phyloP scores from a whole-genome alignment of 495 filamentous ascomycete genomes.

The Lentithecium fluviatile region DNA sequence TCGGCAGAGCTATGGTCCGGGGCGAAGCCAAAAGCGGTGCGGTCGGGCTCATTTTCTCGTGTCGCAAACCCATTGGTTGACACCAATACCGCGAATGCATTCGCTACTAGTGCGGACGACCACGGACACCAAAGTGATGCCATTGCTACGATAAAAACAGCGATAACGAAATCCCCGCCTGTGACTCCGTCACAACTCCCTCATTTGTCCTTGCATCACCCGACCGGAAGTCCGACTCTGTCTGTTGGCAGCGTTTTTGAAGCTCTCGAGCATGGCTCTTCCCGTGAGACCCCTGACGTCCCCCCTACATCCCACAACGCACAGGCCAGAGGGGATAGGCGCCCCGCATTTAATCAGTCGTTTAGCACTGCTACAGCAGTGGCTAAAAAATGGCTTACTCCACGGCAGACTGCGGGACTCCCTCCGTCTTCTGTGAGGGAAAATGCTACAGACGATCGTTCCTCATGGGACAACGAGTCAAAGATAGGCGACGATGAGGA shows the following conservation, averaged over 20 bases:
- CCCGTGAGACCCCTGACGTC: no score
- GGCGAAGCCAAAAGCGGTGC: slow-evolving; percentile 54
- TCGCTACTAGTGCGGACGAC: slow-evolving; percentile 49
- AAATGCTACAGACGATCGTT: background rate
- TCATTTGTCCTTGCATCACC: slow-evolving; percentile 43
- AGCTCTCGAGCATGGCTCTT: no score
- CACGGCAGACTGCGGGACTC: slow-evolving; percentile 9
- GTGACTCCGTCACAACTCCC: slow-evolving; percentile 55
- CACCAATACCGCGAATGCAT: slow-evolving; percentile 60
- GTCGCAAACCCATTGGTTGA: slow-evolving; percentile 63
- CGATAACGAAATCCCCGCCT: slow-evolving; percentile 61
- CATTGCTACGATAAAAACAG: slow-evolving; percentile 62
- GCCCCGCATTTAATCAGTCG: slow-evolving; percentile 29
- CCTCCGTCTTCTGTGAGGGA: background rate
- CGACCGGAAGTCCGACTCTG: background rate
- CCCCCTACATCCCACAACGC: background rate
- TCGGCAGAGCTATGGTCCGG: slow-evolving; percentile 3
- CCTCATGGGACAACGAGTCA: no score
- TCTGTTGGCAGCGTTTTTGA: no score
- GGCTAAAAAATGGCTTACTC: slow-evolving; percentile 33
- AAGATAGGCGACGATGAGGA: no score
- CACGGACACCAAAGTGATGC: slow-evolving; percentile 55
- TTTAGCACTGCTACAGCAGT: slow-evolving; percentile 31
- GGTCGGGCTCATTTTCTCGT: slow-evolving; percentile 63
- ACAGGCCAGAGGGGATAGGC: background rate